Base-by-base conservation (phyloP, 371 early-diverging fungal genomes). In the Enterospora canceri region DNA sequence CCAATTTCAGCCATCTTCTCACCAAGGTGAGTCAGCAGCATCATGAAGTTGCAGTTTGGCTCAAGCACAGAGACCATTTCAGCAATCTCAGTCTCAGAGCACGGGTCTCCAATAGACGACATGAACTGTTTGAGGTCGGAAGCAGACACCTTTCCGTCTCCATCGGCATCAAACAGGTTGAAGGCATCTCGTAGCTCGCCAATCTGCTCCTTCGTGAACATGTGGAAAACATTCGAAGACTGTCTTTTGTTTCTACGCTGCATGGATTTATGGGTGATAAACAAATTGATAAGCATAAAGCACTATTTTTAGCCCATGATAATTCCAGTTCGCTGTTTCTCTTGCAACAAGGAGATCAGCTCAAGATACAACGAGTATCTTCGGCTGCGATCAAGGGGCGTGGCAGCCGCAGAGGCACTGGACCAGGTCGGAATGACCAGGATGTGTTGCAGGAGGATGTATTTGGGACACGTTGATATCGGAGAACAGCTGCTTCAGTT, bases 371-470 rank as follows among this genome's bases (percentile, higher is more conserved):
- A 92, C 68, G 80, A 83, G 72, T 97, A 94, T 79, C 83, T 91
- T 68, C 83, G 84, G 56, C 83, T 89, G 33, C 78, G 91, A 59
- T 87, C 87, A 69, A 76, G 83, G 24, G 87, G 87, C 50, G 85
- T 85, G 65, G 82, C 83, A 28, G 87, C 89, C 81, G 85, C 71
- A 21, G 70, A 68, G 68, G 88, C 96, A 30, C 83, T 97, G 67
- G 89, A 90, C 72, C 83, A 85, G 35, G 85, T 94, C 58, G 92
- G 91, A 47, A 83, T 97, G 65, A 88, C 89, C 83, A 85, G 98
- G 59, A 92, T 91, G 71, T 97, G 98, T 85, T 97, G 98, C 84
- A 83, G 98, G 65, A 86, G 96, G 71, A 95, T 96, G 93, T 87
- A 94, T 33, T 84, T 97, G 53, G 91, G 92, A 15, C 95, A 96